Base-by-base conservation (phyloP, 2,329 filamentous ascomycete species). In the Stachybotrys echinatus region DNA sequence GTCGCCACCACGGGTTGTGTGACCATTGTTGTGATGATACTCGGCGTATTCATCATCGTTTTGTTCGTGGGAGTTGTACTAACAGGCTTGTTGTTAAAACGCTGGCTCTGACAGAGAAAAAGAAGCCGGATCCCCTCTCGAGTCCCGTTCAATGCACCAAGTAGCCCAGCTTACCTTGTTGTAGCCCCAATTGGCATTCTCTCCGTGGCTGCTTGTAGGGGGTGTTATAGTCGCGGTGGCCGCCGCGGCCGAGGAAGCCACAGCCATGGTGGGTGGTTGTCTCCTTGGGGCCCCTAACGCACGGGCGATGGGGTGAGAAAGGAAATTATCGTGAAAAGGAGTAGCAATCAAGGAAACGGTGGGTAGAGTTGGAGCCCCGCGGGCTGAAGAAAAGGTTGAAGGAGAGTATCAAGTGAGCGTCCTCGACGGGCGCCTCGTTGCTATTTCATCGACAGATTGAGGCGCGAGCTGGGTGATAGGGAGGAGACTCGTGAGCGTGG, bases 181-280 rank as follows among this genome's bases (percentile, higher is more conserved):
- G 18, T 69, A 67, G 19, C 67, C 69, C 77, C 78, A 81, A 20
- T 68, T 59, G 45, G 69, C 66, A 38, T 66, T 69, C 43, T 76
- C 69, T 44, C 70, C 77, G 60, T 80, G 72, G 49, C 72, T 73
- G 60, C 74, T 78, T 55, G 69, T 70, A 17, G 76, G 71, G 50
- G 75, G 73, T 53, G 72, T 74, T 52, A 81, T 65, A 43, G 70
- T 67, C 49, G 74, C 71, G 52, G 74, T 69, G 47, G 74, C 69
- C 54, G 73, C 72, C 53, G 74, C 72, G 57, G 68, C 69, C 56
- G 76, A 67, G 56, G 78, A 76, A 65, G 81, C 73, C 61, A 75
- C 71, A 59, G 78, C 73, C 79, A 81, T 81, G 54, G 52, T 54
- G 48, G 54, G 53, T 48, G 54, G 48, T 52, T 42, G 47, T 50